These are phyloP conservation scores for Mortierella sp. DNA, from an alignment of 371 early-diverging fungal genomes.

Conservation along the genomic window DNA sequence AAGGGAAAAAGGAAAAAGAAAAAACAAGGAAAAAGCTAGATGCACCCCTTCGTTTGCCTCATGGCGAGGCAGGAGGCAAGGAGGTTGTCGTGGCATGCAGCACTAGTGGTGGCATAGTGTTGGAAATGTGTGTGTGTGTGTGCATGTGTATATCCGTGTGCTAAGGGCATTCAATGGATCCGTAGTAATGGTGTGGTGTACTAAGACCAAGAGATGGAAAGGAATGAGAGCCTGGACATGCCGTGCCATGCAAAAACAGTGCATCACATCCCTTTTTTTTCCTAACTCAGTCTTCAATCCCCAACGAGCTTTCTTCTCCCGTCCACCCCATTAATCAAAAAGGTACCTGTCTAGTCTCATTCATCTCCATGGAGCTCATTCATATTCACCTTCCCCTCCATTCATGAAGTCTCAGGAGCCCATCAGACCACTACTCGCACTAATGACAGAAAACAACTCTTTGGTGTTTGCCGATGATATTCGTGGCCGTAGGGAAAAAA, in stretches of 20 bases:
- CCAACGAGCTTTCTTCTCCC: not conserved
- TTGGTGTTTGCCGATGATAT: not conserved
- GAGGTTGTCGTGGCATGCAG: conserved; percentile 4
- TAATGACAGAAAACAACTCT: not conserved
- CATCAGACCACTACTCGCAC: not conserved
- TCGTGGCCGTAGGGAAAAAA: not conserved
- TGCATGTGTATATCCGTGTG: not conserved
- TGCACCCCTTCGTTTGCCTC: not conserved
- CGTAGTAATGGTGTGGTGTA: not conserved
- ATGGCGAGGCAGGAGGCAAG: conserved; percentile 1
- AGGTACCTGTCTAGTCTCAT: not conserved
- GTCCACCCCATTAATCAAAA: not conserved
- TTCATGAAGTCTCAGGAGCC: not conserved
- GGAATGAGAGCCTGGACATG: not conserved
- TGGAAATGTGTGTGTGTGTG: not conserved
- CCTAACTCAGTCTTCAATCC: not conserved
- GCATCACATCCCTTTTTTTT: not conserved
- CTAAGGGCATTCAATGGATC: not conserved
- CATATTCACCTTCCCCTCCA: not conserved
- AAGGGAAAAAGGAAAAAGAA: not conserved
- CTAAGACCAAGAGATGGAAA: not conserved
- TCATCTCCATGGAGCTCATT: not conserved
- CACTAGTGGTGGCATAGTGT: not conserved
- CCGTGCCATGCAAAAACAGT: not conserved
- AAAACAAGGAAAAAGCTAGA: not conserved